These are phyloP conservation scores for Chenopodium album DNA, from an alignment of 148 eudicot species.

Conservation along the genomic window DNA sequence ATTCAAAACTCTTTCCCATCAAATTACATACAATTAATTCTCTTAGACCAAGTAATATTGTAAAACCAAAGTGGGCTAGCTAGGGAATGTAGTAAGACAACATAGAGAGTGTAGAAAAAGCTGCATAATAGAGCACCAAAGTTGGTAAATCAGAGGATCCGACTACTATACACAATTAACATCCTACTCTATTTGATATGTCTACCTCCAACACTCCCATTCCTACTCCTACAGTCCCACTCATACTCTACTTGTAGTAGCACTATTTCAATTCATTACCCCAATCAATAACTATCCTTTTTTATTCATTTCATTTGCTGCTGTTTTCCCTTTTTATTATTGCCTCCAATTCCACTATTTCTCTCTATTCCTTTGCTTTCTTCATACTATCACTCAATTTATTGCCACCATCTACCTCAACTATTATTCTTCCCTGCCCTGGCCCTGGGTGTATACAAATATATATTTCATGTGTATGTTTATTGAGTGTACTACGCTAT, in stretches of 20 bases:
- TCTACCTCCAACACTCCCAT: not conserved
- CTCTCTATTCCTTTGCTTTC: not conserved
- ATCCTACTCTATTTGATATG: not conserved
- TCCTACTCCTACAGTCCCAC: no score
- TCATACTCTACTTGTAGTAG: not conserved
- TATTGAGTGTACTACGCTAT: not conserved
- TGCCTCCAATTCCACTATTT: no score
- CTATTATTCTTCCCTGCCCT: not conserved
- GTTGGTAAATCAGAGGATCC: constrained; percentile 9
- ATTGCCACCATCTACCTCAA: not conserved
- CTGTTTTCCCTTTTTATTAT: no score
- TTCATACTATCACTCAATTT: not conserved
- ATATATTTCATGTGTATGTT: no score
- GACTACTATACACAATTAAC: not conserved
- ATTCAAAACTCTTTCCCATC: not conserved
- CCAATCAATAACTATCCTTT: no score
- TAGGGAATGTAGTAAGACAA: constrained; percentile 4
- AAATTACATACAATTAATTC: not conserved
- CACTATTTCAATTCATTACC: not conserved
- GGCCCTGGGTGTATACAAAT: no score
- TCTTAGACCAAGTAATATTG: not conserved
- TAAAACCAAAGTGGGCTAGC: not conserved
- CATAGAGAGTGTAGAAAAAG: not conserved
- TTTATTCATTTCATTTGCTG: no score
- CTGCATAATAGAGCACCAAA: constrained; percentile 2